A percentile compares a stretch with the other conserved stretches of the same genome.
phyloP scores from a whole-genome alignment of 768 basidiomycete species.

The Psilocybe cubensis region DNA sequence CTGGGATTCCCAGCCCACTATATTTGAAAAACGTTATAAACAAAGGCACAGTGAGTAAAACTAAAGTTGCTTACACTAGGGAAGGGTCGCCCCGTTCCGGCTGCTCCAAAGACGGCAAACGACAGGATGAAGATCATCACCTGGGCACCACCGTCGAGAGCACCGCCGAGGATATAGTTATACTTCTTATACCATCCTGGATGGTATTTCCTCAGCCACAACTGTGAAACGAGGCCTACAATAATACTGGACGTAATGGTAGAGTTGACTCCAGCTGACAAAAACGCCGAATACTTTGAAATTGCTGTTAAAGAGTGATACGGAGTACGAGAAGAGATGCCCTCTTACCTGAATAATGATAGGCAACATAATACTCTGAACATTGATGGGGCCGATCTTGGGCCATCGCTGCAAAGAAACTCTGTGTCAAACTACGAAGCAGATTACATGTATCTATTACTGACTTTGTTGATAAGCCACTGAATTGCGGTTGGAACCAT shows the following conservation, averaged over 20 bases:
- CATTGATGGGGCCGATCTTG: conserved; percentile 53
- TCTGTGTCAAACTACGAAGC: background rate
- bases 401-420: conserved; percentile 49
- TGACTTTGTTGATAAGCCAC: conserved; percentile 56
- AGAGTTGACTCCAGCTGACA: conserved; percentile 61
- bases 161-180: conserved; percentile 71
- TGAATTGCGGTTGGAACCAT: conserved; percentile 55
- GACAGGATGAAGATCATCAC: conserved; percentile 67
- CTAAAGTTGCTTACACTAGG: conserved; percentile 34
- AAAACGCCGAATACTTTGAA: conserved; percentile 40
- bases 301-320: background rate
- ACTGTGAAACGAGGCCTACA: conserved; percentile 60
- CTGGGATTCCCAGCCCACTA: conserved; percentile 61
- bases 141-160: conserved; percentile 67
- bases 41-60: background rate
- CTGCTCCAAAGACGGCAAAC: conserved; percentile 67
- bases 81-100: conserved; percentile 52
- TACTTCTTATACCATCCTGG: conserved; percentile 72
- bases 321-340: background rate
- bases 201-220: conserved; percentile 58
- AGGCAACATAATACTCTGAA: conserved; percentile 54
- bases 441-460: background rate
- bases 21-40: conserved; percentile 1
- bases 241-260: conserved; percentile 48
- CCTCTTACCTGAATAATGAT: conserved; percentile 52